Evolutionary conservation across 495 filamentous ascomycete genomes (phyloP), one percentile per base, ranked within the genome.

Genomic region (Penicillium lividum): DNA sequence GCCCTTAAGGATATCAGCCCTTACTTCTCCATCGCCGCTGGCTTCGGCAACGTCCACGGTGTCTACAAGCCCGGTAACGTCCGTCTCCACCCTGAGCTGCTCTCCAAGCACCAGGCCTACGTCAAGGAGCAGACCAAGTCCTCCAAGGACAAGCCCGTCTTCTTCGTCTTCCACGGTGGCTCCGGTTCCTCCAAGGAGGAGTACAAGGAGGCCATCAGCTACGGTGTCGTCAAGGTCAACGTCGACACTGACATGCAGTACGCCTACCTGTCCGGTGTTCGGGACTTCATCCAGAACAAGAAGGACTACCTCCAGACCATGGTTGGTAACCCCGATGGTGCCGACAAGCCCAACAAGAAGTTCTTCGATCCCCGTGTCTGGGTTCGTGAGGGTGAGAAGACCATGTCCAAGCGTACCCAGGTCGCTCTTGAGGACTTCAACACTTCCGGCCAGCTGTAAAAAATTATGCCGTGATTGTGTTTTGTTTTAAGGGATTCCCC

Each of bases 51-150:
- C 74, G 93, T 98, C 31, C 95, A 99, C 83, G 94, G 94, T 75
- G 94, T 99, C 60, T 98, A 99, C 84, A 93, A 96, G 80, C 95
- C 95, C 55, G 94, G 95, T 61, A 98, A 98, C 74, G 94, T 98
- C 72, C 87, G 88, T 73, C 87, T 98, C 42, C 92, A 96, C 77
- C 94, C 94, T 50, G 91, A 95, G 78, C 85, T 98, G 33, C 87
- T 99, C 58, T 81, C 81, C 70, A 94, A 96, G 84, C 95, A 99
- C 84, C 94, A 99, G 80, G 82, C 81, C 61, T 90, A 89, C 74
- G 91, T 96, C 68, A 84, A 89, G 75, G 84, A 92, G 80, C 78
- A 92, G 82, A 83, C 75, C 58, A 65, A 68, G 52, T 75, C 82
- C 62, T 75, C 78, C 58, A 86, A 91, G 60, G 81, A 88, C 68